These are phyloP conservation scores for Chlamydomonas urium DNA, from an alignment of 139 green algal species.

Conservation along the genomic window DNA sequence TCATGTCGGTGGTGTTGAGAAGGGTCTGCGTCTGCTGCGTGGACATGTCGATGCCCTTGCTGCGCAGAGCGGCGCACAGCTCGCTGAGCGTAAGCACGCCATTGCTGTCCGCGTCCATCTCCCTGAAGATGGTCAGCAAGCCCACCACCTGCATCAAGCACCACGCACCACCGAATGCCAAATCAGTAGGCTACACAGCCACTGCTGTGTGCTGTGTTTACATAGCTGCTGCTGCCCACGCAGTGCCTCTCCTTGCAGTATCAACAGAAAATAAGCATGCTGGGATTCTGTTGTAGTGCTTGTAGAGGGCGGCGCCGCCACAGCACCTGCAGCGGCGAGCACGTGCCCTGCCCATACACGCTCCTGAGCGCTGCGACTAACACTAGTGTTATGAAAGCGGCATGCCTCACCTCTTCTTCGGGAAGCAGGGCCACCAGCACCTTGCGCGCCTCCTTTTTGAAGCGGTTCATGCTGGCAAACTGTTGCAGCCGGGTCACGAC, in stretches of 20 bases:
- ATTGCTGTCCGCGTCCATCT: constrained; percentile 34
- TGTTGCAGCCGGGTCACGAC: constrained; percentile 23
- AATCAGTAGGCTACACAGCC: too few relatives aligned
- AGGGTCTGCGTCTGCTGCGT: constrained; percentile 20
- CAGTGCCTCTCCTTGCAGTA: too few relatives aligned
- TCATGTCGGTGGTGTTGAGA: constrained; percentile 8
- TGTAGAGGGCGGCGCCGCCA: too few relatives aligned
- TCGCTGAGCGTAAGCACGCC: constrained; percentile 32
- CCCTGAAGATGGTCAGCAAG: constrained; percentile 27
- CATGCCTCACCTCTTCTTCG: constrained; percentile 31
- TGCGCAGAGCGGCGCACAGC: constrained; percentile 20
- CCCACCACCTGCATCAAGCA: constrained; percentile 23
- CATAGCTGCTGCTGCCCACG: not conserved
- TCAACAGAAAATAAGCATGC: too few relatives aligned
- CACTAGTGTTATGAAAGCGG: too few relatives aligned
- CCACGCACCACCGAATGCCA: too few relatives aligned
- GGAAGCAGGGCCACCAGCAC: constrained; percentile 28
- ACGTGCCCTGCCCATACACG: too few relatives aligned
- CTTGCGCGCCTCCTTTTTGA: constrained; percentile 25
- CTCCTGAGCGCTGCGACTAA: too few relatives aligned
- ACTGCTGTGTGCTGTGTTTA: too few relatives aligned
- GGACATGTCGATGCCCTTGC: constrained; percentile 15
- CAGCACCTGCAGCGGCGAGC: too few relatives aligned
- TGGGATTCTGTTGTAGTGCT: too few relatives aligned
- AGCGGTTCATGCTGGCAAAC: constrained; percentile 28